These are phyloP conservation scores for Volvox africanus DNA, from an alignment of 139 green algal genomes.

Conservation along the genomic window DNA sequence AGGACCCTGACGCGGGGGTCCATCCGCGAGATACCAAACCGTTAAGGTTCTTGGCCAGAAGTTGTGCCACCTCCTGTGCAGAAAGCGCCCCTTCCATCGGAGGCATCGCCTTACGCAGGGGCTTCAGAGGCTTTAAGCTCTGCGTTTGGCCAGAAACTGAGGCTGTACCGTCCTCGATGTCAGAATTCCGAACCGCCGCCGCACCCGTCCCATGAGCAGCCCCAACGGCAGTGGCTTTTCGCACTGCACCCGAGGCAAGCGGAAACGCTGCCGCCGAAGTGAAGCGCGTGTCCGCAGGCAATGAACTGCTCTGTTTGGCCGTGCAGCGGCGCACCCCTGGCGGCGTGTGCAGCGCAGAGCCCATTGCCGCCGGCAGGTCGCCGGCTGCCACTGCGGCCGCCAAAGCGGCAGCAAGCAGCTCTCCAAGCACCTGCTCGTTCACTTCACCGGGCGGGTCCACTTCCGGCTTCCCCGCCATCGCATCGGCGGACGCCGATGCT, in stretches of 20 bases:
- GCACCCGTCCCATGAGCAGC: not conserved
- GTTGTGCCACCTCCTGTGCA: not conserved
- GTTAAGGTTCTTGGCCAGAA: conserved; percentile 5
- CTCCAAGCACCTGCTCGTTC: not conserved
- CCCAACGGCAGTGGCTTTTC: not conserved
- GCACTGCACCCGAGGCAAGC: not conserved
- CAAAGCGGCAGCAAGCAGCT: conserved; percentile 1
- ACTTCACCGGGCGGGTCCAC: not conserved
- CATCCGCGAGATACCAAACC: not conserved
- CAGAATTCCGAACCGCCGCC: not conserved
- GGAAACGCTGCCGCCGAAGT: conserved; percentile 4
- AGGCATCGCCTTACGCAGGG: not conserved
- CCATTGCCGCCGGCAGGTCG: not conserved
- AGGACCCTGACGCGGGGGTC: not conserved
- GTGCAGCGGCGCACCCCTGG: not conserved
- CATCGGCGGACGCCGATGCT: too few species aligned
- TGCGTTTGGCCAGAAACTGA: not conserved
- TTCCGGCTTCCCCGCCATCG: not conserved
- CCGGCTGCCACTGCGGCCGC: not conserved
- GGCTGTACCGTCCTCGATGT: not conserved
- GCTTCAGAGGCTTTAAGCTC: not conserved
- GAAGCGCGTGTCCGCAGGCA: not conserved
- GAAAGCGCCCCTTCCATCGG: not conserved
- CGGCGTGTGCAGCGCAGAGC: not conserved
- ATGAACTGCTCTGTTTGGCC: conserved; percentile 31